Evolutionary conservation across 2,329 filamentous ascomycete genomes (phyloP).

Genomic region (Pseudocercospora cruenta): DNA sequence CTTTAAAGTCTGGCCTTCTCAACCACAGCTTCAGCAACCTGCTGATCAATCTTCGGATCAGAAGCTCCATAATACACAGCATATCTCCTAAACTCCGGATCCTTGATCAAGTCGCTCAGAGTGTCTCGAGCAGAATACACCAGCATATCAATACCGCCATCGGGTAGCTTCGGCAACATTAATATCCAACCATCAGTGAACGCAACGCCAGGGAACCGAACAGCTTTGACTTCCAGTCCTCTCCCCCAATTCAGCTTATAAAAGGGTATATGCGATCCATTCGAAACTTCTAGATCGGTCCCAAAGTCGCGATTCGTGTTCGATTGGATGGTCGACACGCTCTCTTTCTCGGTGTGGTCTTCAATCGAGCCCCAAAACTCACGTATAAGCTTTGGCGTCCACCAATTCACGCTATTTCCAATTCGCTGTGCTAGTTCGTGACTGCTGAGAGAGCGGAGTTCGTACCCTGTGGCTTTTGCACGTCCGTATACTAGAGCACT

Average conservation of each 20-base stretch:
- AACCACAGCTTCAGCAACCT: slow-evolving; percentile 6
- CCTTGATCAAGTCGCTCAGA: slow-evolving; percentile 13
- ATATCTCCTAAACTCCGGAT: slow-evolving; percentile 20
- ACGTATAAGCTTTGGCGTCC: slow-evolving; percentile 18
- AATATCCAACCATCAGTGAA: slow-evolving; percentile 20
- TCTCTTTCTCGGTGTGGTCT: slow-evolving; percentile 6
- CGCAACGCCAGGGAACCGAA: slow-evolving; percentile 8
- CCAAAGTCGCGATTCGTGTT: slow-evolving; percentile 24
- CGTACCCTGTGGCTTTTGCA: slow-evolving; percentile 16
- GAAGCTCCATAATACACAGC: slow-evolving; percentile 14
- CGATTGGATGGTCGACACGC: slow-evolving; percentile 12
- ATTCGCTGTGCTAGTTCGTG: slow-evolving; percentile 17
- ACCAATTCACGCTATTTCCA: slow-evolving; percentile 18
- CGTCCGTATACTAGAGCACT: slow-evolving; percentile 25
- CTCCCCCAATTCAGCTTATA: slow-evolving; percentile 20
- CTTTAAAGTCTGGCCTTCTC: slow-evolving; percentile 11
- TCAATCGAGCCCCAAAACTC: slow-evolving; percentile 26
- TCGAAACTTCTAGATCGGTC: slow-evolving; percentile 21
- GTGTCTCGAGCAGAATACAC: slow-evolving; percentile 12
- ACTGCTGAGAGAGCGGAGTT: slow-evolving; percentile 5
- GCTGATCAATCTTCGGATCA: slow-evolving; percentile 9
- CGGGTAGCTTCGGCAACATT: slow-evolving; percentile 1
- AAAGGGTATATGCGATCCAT: slow-evolving; percentile 14
- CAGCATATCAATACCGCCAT: slow-evolving; percentile 16
- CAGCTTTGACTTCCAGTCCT: slow-evolving; percentile 10